Conservation (phyloP, 805 yeast genomes). For the Candida khao-thaluensis region DNA sequence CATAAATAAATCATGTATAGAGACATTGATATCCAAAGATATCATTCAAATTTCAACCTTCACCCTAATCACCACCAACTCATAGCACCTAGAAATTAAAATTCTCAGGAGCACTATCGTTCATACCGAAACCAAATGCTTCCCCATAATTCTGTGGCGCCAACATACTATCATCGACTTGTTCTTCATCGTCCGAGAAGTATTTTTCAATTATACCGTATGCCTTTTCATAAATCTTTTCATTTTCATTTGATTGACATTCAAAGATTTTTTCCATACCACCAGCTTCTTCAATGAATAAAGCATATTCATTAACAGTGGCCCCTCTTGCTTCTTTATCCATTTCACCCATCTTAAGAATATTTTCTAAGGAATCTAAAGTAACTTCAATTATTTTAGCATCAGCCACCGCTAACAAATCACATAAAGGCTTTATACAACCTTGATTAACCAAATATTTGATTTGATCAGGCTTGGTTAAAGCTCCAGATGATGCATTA, state of each 20-base stretch:
- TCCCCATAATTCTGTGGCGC: constrained; percentile 78
- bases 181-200: constrained; percentile 78
- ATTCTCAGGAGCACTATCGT: constrained; percentile 54
- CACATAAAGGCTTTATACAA: constrained; percentile 96
- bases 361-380: constrained; percentile 91
- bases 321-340: constrained; percentile 77
- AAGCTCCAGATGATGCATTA: constrained; percentile 95
- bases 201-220: constrained; percentile 86
- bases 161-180: constrained; percentile 62
- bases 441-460: constrained; percentile 92
- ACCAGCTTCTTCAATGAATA: constrained; percentile 95
- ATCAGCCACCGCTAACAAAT: constrained; percentile 83
- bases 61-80: too few relatives aligned
- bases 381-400: constrained; percentile 91
- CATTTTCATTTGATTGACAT: constrained; percentile 88
- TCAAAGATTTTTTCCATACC: constrained; percentile 96
- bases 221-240: constrained; percentile 89
- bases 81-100: constrained; percentile 52
- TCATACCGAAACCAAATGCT: constrained; percentile 84
- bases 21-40: constrained; percentile 1
- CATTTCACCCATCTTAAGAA: constrained; percentile 89
- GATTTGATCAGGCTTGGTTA: constrained; percentile 88
- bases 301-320: constrained; percentile 78
- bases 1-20: constrained; percentile 7
- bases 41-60: neutral